These are phyloP conservation scores for Aspergillus arachidicola DNA, from an alignment of 2,329 filamentous ascomycete species.

Conservation along the genomic window DNA sequence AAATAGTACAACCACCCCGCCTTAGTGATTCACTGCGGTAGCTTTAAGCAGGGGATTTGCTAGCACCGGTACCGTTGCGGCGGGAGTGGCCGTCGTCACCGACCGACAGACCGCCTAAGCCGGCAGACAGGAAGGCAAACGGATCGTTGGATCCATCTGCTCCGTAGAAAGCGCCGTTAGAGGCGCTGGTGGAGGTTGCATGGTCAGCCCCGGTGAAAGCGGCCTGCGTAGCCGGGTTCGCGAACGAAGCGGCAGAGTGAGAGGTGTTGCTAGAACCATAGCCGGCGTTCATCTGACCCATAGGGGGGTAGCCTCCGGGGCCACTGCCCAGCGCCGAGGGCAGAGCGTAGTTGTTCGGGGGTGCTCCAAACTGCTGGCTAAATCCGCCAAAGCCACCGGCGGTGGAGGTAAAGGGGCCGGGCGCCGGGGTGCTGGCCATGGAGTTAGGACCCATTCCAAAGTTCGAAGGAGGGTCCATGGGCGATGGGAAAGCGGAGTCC, in stretches of 20 bases:
- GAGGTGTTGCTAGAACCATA: constrained; percentile 76
- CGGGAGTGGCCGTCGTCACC: constrained; percentile 48
- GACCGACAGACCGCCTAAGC: constrained; percentile 62
- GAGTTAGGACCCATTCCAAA: constrained; percentile 85
- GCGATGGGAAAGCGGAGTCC: constrained; percentile 86
- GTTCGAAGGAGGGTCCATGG: constrained; percentile 81
- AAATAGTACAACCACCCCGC: constrained; percentile 10
- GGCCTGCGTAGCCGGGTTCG: constrained; percentile 89
- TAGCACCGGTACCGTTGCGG: constrained; percentile 48
- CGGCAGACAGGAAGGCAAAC: constrained; percentile 65
- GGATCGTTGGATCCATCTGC: constrained; percentile 60
- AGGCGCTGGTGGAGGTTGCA: constrained; percentile 73
- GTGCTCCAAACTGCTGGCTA: constrained; percentile 80
- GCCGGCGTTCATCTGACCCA: constrained; percentile 71
- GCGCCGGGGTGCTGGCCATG: constrained; percentile 82
- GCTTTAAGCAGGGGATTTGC: constrained; percentile 48
- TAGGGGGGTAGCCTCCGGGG: constrained; percentile 75
- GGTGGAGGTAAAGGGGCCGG: constrained; percentile 72
- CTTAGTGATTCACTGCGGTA: neutral
- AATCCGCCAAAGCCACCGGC: constrained; percentile 69
- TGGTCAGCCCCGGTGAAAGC: constrained; percentile 90
- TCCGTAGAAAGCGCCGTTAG: constrained; percentile 71
- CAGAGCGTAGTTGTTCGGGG: constrained; percentile 79
- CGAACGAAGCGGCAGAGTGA: constrained; percentile 84
- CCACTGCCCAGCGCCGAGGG: constrained; percentile 82